Evolutionary conservation across 352 stramenopile genomes (phyloP), one percentile per base, ranked within the genome.

Genomic region (Globisporangium orthogonon): DNA sequence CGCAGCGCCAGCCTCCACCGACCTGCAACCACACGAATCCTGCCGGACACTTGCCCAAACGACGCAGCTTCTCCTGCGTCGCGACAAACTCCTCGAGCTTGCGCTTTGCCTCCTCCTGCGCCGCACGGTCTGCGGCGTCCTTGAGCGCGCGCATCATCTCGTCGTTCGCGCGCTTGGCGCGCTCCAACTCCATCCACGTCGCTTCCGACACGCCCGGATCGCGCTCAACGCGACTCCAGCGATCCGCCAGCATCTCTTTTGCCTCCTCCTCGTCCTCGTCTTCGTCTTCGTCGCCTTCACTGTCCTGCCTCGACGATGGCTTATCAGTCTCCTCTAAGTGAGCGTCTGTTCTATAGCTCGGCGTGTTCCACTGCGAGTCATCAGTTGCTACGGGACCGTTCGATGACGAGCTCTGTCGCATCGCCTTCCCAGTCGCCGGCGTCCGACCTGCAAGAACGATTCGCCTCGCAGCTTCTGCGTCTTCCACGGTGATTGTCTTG

Each of bases 1-100:
- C 67, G 48, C 88, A 96, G 5, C 88, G 76, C 86, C 85, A 97
- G 5, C 85, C 85, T 10, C 53, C 52, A 3, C 72, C 71, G 5
- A 63, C 54, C 31, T 89, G 74, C 29, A 67, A 66, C 86, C 88
- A 96, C 3, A 74, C 56, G 37, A 66, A 96, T 0, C 85, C 86
- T 10, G 58, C 61, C 3, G 79, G 81, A 31, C 88, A 96, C 23
- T 73, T 71, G 52, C 71, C 74, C 15, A 96, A 61, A 0, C 54
- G 70, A 30, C 74, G 79, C 10, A 95, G 71, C 43, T 82, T 82
- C 53, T 86, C 67, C 60, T 91, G 80, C 44, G 64, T 31, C 35
- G 65, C 66, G 13, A 60, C 33, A 11, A 65, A 71, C 60, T 77
- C 63, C 4, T 71, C 57, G 17, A 86, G 7, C 37, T 80, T 69